These are phyloP conservation scores for Rutstroemia sp. DNA, from an alignment of 2,329 filamentous ascomycete species.

Conservation along the genomic window DNA sequence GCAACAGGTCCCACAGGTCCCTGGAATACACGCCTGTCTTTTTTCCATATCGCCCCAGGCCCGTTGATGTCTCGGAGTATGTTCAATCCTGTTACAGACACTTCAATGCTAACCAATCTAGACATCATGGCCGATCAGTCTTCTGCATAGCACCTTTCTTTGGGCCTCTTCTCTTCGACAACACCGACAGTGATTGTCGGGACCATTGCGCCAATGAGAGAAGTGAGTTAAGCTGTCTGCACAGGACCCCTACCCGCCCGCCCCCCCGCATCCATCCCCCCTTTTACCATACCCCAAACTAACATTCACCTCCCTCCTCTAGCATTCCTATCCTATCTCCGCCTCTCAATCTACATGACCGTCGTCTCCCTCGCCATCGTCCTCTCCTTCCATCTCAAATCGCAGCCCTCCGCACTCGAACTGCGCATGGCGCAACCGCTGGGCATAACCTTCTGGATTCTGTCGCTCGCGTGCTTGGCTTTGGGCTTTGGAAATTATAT, in stretches of 20 bases:
- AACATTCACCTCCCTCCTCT: background rate
- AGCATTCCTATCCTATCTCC: constrained; percentile 84
- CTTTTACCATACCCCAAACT: background rate
- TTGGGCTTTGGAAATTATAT: constrained; percentile 85
- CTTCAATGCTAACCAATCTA: constrained; percentile 1
- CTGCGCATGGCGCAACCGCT: constrained; percentile 72
- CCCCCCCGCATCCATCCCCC: background rate
- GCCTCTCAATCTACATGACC: constrained; percentile 83
- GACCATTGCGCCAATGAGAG: constrained; percentile 48
- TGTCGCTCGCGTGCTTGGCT: constrained; percentile 68
- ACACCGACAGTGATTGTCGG: constrained; percentile 55
- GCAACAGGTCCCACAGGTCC: background rate
- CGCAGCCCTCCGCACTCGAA: constrained; percentile 62
- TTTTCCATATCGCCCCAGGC: constrained; percentile 29
- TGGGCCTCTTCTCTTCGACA: constrained; percentile 57
- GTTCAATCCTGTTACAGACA: constrained; percentile 11
- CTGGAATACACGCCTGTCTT: background rate
- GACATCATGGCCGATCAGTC: constrained; percentile 17
- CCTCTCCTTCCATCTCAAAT: constrained; percentile 84
- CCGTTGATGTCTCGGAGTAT: constrained; percentile 29
- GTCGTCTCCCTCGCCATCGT: constrained; percentile 86
- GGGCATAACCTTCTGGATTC: constrained; percentile 79
- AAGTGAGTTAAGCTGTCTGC: constrained; percentile 13
- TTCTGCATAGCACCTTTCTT: constrained; percentile 30
- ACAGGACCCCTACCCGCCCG: no score